These are phyloP conservation scores for Emericellopsis cladophorae DNA, from an alignment of 2,329 filamentous ascomycete genomes.

Conservation along the genomic window DNA sequence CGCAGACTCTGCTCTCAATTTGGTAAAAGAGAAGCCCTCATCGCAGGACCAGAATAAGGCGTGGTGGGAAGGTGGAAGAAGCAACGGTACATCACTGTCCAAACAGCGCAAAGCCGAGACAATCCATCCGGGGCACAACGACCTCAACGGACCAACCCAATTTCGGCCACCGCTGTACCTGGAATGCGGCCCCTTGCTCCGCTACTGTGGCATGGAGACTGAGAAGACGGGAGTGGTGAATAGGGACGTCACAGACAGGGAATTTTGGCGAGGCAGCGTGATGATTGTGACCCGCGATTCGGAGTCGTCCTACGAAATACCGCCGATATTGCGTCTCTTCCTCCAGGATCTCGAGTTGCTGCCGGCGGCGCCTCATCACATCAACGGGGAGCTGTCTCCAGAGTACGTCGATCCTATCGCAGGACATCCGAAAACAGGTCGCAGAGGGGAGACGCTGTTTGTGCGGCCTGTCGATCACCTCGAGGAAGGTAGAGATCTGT, in stretches of 20 bases:
- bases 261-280: constrained; percentile 85
- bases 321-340: constrained; percentile 72
- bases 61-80: constrained; percentile 63
- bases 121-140: constrained; percentile 54
- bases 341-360: constrained; percentile 74
- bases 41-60: constrained; percentile 39
- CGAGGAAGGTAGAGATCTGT: constrained; percentile 66
- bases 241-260: constrained; percentile 36
- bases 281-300: constrained; percentile 91
- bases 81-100: constrained; percentile 27
- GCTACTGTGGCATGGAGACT: constrained; percentile 73
- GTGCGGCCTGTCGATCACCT: constrained; percentile 83
- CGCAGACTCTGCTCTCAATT: constrained; percentile 44
- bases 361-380: constrained; percentile 60
- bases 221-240: constrained; percentile 33
- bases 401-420: constrained; percentile 86
- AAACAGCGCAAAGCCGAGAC: constrained; percentile 45
- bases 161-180: constrained; percentile 79
- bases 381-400: constrained; percentile 54
- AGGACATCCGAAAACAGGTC: constrained; percentile 73
- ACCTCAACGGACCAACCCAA: constrained; percentile 49
- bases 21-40: constrained; percentile 27
- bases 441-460: constrained; percentile 76
- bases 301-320: constrained; percentile 68
- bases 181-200: constrained; percentile 79